phyloP scores from a whole-genome alignment of 768 basidiomycete species.

The Lactifluus pinguis region DNA sequence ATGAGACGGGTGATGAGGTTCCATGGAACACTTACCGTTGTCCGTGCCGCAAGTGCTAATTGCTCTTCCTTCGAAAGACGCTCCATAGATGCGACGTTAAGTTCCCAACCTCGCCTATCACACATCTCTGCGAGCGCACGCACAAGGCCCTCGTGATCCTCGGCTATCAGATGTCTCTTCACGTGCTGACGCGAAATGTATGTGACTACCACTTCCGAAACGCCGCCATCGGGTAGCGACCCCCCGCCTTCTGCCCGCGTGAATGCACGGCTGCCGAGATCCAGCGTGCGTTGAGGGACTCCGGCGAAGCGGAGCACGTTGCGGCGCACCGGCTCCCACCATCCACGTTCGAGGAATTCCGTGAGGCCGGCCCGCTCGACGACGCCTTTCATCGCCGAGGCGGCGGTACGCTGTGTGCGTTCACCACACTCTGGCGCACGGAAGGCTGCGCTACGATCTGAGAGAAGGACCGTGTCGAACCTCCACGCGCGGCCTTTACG shows the following conservation, averaged over 20 bases:
- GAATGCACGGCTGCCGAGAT: conserved; percentile 23
- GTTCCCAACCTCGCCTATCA: conserved; percentile 43
- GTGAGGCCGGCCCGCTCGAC: conserved; percentile 36
- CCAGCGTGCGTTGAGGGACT: conserved; percentile 28
- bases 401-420: conserved; percentile 62
- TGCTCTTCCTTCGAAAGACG: conserved; percentile 69
- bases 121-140: conserved; percentile 42
- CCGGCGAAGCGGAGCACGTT: conserved; percentile 64
- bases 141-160: conserved; percentile 50
- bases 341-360: conserved; percentile 36
- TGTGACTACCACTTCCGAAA: conserved; percentile 49
- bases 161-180: conserved; percentile 42
- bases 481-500: conserved; percentile 43
- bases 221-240: conserved; percentile 8
- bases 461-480: conserved; percentile 59
- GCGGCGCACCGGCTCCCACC: conserved; percentile 72
- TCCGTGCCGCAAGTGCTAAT: conserved; percentile 49
- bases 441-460: conserved; percentile 72
- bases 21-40: conserved; percentile 45
- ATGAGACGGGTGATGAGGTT: neutral
- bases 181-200: conserved; percentile 65
- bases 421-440: conserved; percentile 54
- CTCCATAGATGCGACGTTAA: conserved; percentile 55
- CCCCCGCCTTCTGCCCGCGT: conserved; percentile 7
- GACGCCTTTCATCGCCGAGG: conserved; percentile 41